Percentiles rank a stretch among this genome's conserved stretches.
Conservation (phyloP, 176 grass and related monocot species). For the Coix lacrymajobi region DNA sequence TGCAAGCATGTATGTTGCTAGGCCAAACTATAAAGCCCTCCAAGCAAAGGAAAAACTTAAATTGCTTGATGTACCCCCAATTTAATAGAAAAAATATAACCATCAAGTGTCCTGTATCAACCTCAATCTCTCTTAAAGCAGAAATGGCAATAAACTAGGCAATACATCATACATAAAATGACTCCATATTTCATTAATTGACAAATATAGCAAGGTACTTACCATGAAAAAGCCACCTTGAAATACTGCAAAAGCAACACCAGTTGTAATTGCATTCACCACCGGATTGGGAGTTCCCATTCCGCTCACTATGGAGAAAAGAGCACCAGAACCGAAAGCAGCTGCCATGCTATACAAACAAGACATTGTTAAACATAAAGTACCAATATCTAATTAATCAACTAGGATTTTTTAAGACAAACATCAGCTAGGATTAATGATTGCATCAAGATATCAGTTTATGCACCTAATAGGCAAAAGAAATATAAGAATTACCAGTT, state of each 20-base stretch:
- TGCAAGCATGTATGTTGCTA: slow-evolving; percentile 1
- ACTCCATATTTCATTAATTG: background rate
- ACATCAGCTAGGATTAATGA: background rate
- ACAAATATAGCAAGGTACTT: slow-evolving; percentile 19
- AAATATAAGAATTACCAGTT: background rate
- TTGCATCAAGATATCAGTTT: background rate
- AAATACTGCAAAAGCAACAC: slow-evolving; percentile 80
- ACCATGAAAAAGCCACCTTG: slow-evolving; percentile 92
- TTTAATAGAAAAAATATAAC: background rate
- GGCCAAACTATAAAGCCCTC: background rate
- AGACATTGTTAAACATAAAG: slow-evolving; percentile 6
- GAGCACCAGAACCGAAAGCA: slow-evolving; percentile 88
- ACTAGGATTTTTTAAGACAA: background rate
- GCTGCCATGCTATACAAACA: slow-evolving; percentile 70
- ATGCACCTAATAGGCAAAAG: background rate
- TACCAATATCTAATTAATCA: background rate
- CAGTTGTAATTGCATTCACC: slow-evolving; percentile 46
- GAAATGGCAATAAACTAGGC: background rate
- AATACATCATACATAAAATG: background rate
- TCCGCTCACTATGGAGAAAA: slow-evolving; percentile 91
- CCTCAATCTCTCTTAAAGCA: slow-evolving; percentile 2
- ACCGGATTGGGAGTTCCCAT: slow-evolving; percentile 71
- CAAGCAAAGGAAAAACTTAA: background rate
- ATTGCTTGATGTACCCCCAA: background rate
- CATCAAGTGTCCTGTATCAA: background rate